phyloP scores from a whole-genome alignment of 768 basidiomycete species.

The Rhizopogon vesiculosus region DNA sequence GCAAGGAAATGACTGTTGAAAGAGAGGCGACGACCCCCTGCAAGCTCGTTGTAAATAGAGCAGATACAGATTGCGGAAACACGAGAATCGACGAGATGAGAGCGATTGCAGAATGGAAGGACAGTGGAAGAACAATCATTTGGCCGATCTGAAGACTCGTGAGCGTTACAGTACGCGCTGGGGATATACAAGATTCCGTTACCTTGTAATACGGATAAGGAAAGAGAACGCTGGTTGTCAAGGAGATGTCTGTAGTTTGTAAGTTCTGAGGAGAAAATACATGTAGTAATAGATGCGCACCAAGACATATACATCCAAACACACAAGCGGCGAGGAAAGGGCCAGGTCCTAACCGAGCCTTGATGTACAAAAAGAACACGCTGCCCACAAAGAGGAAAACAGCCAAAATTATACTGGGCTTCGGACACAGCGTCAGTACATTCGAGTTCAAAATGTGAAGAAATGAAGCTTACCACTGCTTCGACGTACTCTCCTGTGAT shows the following conservation, averaged over 20 bases:
- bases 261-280: neutral
- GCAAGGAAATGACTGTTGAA: slow-evolving; percentile 37
- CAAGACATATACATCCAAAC: slow-evolving; percentile 57
- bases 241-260: slow-evolving; percentile 42
- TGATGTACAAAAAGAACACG: slow-evolving; percentile 52
- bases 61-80: slow-evolving; percentile 61
- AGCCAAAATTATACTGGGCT: slow-evolving; percentile 57
- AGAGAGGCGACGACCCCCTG: slow-evolving; percentile 46
- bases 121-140: slow-evolving; percentile 50
- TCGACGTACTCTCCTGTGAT: slow-evolving; percentile 56
- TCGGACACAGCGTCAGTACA: neutral
- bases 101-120: slow-evolving; percentile 54
- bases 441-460: neutral
- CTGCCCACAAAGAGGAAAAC: slow-evolving; percentile 63
- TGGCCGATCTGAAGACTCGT: slow-evolving; percentile 38
- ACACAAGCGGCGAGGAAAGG: slow-evolving; percentile 54
- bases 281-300: slow-evolving; percentile 25
- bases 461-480: slow-evolving; percentile 26
- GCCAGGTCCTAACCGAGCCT: slow-evolving; percentile 56
- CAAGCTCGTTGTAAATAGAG: slow-evolving; percentile 50
- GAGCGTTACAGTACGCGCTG: neutral
- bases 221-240: slow-evolving; percentile 55
- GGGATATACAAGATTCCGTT: neutral
- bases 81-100: slow-evolving; percentile 47
- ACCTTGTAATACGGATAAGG: slow-evolving; percentile 62